These are phyloP conservation scores for Blepharisma undulans DNA, from an alignment of 169 alveolate genomes.

Conservation along the genomic window DNA sequence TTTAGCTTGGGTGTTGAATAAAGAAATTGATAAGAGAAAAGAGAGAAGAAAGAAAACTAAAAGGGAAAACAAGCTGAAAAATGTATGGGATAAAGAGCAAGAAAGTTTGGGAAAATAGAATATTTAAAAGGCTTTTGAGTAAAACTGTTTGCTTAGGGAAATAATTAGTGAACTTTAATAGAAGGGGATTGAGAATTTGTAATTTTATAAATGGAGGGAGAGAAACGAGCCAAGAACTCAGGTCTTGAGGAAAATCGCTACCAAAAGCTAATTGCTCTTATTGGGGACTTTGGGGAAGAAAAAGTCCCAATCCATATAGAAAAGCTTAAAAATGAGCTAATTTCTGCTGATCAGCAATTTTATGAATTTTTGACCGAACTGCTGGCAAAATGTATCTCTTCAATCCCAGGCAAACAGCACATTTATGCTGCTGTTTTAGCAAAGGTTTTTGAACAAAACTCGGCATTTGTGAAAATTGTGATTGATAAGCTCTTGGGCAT, in stretches of 20 bases:
- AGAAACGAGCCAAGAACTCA: slow-evolving; percentile 20
- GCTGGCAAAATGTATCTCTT: slow-evolving; percentile 9
- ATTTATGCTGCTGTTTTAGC: slow-evolving; percentile 5
- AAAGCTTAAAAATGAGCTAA: slow-evolving; percentile 14
- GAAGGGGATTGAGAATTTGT: not conserved
- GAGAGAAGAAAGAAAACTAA: not conserved
- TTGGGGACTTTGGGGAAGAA: slow-evolving; percentile 41
- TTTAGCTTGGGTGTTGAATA: not conserved
- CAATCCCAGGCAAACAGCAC: slow-evolving; percentile 33
- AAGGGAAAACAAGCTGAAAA: not conserved
- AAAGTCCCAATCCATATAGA: not conserved
- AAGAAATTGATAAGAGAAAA: not conserved
- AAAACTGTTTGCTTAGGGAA: not conserved
- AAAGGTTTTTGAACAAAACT: not conserved
- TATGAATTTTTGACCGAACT: not conserved
- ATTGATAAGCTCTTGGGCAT: not conserved
- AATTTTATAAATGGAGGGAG: slow-evolving; percentile 26
- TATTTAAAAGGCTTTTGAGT: not conserved
- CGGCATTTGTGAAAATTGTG: not conserved
- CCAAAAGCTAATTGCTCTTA: slow-evolving; percentile 23
- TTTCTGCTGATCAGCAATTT: not conserved
- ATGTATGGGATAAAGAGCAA: not conserved
- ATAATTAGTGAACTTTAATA: not conserved
- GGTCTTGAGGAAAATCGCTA: slow-evolving; percentile 9
- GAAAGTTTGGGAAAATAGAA: not conserved